phyloP scores from a whole-genome alignment of 2,329 filamentous ascomycete species.

The Colletotrichum neosansevieriae region DNA sequence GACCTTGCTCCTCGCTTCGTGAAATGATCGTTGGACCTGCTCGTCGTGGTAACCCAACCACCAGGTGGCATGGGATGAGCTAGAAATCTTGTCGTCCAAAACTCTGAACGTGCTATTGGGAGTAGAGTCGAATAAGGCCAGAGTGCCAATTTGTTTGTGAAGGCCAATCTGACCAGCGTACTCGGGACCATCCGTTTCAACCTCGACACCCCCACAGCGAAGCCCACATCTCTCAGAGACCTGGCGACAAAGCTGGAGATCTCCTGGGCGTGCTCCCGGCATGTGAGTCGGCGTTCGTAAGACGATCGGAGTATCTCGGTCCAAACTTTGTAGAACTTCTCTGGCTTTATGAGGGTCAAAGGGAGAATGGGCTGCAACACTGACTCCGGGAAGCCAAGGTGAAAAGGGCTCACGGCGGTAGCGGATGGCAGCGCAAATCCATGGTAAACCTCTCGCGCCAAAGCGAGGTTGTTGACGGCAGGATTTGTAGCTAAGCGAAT shows the following conservation, averaged over 20 bases:
- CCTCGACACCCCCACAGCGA: conserved; percentile 14
- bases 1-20: conserved; percentile 4
- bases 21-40: conserved; percentile 3
- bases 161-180: conserved; percentile 27
- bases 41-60: conserved; percentile 26
- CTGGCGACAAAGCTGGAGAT: conserved; percentile 19
- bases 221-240: not conserved
- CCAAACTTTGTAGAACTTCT: too few species aligned
- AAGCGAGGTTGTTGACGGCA: too few species aligned
- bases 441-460: too few species aligned
- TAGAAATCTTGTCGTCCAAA: too few species aligned
- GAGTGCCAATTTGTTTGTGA: conserved; percentile 15
- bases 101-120: conserved; percentile 27
- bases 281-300: conserved; percentile 16
- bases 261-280: conserved; percentile 29
- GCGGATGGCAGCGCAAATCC: too few species aligned
- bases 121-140: conserved; percentile 22
- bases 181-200: conserved; percentile 21
- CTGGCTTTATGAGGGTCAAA: too few species aligned
- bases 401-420: too few species aligned
- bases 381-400: too few species aligned
- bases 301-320: not conserved
- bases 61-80: conserved; percentile 16
- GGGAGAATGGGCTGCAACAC: too few species aligned
- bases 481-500: too few species aligned